Base-by-base conservation (phyloP, 2,329 filamentous ascomycete genomes). In the Monosporascus sp. region DNA sequence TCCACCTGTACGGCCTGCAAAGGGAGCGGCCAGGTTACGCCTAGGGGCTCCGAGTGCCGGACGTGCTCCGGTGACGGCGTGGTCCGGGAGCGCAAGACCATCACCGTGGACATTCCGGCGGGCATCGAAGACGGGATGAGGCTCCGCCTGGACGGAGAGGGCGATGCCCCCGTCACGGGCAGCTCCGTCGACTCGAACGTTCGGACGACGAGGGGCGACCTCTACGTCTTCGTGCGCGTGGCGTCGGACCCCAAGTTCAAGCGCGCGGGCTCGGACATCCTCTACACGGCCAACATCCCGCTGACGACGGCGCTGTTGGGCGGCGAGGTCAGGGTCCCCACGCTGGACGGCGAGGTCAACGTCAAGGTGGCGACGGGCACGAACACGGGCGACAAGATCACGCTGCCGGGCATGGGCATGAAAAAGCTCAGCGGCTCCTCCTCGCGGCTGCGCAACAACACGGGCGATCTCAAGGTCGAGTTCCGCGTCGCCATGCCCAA, bases 91-190 rank as follows among this genome's bases (percentile, higher is more conserved):
- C 81, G 85, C 57, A 91, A 89, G 74, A 90, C 88, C 0, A 85
- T 99, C 49, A 88, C 82, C 28, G 82, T 99, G 44, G 92, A 97
- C 63, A 97, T 99, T 46, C 94, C 94, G 1, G 91, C 89, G 22
- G 94, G 94, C 59, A 91, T 99, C 35, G 94, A 97, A 69, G 93
- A 99, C 69, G 92, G 93, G 52, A 97, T 97, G 93, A 84, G 91
- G 53, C 75, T 99, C 64, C 82, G 90, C 50, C 82, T 99, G 28
- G 84, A 86, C 54, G 89, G 89, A 26, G 91, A 95, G 66, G 94
- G 94, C 60, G 93, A 99, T 66, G 87, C 90, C 17, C 88, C 94
- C 22, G 78, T 85, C 8, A 93, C 89, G 24, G 90, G 91, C 45
- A 80, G 84, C 24, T 77, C 83, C 17, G 79, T 82, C 35, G 82